Conservation (phyloP, 345 rosid genomes). For the Pugionium dolabratum region DNA sequence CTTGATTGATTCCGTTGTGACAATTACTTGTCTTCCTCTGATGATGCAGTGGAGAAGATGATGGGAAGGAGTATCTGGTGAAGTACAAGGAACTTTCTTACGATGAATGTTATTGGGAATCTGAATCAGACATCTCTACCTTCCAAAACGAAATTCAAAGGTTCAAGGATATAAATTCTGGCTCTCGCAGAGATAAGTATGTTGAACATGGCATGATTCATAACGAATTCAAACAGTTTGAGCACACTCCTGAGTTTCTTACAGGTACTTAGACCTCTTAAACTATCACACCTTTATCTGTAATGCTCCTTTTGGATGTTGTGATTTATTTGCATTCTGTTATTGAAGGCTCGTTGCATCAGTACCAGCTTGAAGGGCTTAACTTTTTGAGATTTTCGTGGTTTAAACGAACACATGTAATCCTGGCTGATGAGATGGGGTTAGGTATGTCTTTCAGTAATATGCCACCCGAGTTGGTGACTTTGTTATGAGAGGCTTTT, state of each 20-base stretch:
- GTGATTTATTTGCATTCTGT: slow-evolving; percentile 28
- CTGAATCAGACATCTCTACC: slow-evolving; percentile 73
- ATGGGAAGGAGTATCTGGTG: slow-evolving; percentile 66
- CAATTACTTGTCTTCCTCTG: background rate
- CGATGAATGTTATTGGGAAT: slow-evolving; percentile 89
- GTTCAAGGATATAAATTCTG: slow-evolving; percentile 57
- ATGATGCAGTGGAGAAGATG: slow-evolving; percentile 42
- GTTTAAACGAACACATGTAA: slow-evolving; percentile 82
- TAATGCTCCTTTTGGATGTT: slow-evolving; percentile 4
- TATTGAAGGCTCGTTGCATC: slow-evolving; percentile 72
- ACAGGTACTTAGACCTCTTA: slow-evolving; percentile 54
- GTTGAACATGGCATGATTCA: slow-evolving; percentile 48
- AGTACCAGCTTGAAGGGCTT: slow-evolving; percentile 87
- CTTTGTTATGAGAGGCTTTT: background rate
- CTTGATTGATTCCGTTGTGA: slow-evolving; percentile 1
- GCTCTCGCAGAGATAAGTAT: slow-evolving; percentile 51
- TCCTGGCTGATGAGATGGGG: slow-evolving; percentile 96
- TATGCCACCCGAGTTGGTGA: slow-evolving; percentile 3
- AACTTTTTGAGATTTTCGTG: slow-evolving; percentile 82
- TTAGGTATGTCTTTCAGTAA: slow-evolving; percentile 56
- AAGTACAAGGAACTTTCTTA: slow-evolving; percentile 78
- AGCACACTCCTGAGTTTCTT: slow-evolving; percentile 74
- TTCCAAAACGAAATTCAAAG: slow-evolving; percentile 75
- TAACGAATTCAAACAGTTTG: slow-evolving; percentile 62
- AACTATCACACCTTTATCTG: background rate